Evolutionary conservation across 2,329 filamentous ascomycete species (phyloP).

Genomic region (Aureobasidium melanogenum): DNA sequence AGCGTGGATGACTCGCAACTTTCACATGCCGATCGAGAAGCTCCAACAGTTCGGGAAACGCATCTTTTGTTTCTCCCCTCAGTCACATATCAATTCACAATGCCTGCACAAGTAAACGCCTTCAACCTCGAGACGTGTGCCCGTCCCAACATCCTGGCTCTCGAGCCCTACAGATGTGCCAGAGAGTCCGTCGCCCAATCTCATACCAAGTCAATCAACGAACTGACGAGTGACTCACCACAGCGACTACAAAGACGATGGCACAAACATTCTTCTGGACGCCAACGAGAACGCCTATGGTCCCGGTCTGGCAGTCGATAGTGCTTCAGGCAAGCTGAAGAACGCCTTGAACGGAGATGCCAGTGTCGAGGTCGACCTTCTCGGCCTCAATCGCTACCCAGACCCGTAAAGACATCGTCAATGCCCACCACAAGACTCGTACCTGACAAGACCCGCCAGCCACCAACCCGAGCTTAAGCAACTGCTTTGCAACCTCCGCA

Average conservation of each 20-base stretch:
- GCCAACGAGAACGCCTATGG: conserved; percentile 97
- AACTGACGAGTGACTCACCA: conserved; percentile 18
- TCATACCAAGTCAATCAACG: background rate
- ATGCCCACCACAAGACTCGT: background rate
- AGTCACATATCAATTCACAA: background rate
- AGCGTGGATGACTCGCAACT: background rate
- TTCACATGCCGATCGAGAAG: conserved; percentile 4
- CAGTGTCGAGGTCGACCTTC: conserved; percentile 60
- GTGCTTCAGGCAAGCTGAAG: conserved; percentile 39
- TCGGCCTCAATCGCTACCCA: conserved; percentile 85
- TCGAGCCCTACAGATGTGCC: conserved; percentile 46
- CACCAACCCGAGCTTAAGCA: conserved; percentile 85
- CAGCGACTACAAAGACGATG: conserved; percentile 93
- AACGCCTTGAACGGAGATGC: conserved; percentile 34
- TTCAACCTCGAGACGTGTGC: conserved; percentile 44
- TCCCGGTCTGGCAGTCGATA: conserved; percentile 55
- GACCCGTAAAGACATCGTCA: conserved; percentile 52
- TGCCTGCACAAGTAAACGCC: conserved; percentile 14
- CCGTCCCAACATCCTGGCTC: conserved; percentile 42
- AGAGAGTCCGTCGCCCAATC: conserved; percentile 36
- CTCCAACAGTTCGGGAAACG: background rate
- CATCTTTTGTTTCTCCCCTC: background rate
- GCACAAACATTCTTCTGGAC: conserved; percentile 89
- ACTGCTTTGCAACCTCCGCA: conserved; percentile 76
- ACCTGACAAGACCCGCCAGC: conserved; percentile 25